Percentiles rank a stretch among this genome's conserved stretches.
These are phyloP conservation scores for Alternaria gaisen DNA, from an alignment of 2,329 filamentous ascomycete species.

Conservation along the genomic window DNA sequence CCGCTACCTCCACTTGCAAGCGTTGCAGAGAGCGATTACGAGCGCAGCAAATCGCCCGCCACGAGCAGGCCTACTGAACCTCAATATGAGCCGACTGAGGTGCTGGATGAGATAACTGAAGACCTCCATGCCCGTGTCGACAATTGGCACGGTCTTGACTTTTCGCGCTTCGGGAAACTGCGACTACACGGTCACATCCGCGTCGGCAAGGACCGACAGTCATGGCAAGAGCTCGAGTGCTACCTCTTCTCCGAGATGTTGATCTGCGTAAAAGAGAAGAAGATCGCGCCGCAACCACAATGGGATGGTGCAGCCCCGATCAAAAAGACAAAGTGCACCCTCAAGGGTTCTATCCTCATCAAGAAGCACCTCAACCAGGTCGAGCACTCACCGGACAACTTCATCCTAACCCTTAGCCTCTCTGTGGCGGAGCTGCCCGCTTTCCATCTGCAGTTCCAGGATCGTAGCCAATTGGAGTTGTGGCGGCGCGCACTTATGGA, in stretches of 20 bases:
- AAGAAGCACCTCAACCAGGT: constrained; percentile 97
- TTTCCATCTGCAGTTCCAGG: constrained; percentile 91
- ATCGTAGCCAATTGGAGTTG: constrained; percentile 81
- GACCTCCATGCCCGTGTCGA: constrained; percentile 87
- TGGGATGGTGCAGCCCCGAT: constrained; percentile 68
- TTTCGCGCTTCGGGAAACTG: constrained; percentile 90
- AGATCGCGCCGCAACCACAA: constrained; percentile 66
- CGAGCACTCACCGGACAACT: constrained; percentile 75
- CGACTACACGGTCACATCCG: constrained; percentile 87
- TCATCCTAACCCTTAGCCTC: constrained; percentile 85
- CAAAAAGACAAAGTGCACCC: constrained; percentile 79
- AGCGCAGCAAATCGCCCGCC: constrained; percentile 66
- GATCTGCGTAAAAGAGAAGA: constrained; percentile 99
- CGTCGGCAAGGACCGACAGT: constrained; percentile 94
- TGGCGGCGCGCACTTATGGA: constrained; percentile 91
- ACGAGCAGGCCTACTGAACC: constrained; percentile 55
- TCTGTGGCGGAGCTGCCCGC: constrained; percentile 92
- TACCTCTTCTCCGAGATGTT: constrained; percentile 99
- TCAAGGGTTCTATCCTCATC: constrained; percentile 97
- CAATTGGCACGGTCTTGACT: constrained; percentile 97
- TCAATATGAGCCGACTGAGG: constrained; percentile 78
- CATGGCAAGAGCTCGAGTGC: constrained; percentile 98
- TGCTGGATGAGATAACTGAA: constrained; percentile 85
- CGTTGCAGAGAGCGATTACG: constrained; percentile 55
- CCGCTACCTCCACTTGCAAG: constrained; percentile 60